Evolutionary conservation across 2,329 filamentous ascomycete species (phyloP), one percentile per base, ranked within the genome.

Genomic region (Myriosclerotinia duriaeana): DNA sequence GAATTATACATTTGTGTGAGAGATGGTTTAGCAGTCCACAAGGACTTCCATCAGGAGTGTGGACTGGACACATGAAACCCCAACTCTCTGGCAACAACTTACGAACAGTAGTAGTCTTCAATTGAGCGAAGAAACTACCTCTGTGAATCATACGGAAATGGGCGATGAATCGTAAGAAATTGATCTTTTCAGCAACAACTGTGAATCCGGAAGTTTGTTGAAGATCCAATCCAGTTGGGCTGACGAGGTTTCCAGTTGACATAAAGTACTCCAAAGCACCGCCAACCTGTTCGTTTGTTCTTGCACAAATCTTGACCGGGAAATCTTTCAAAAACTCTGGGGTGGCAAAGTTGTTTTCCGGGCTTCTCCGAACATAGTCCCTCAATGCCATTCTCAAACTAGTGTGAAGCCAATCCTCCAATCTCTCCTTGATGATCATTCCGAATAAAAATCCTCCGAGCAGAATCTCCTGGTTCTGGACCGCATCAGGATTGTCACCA

Each of bases 131-230:
- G 85, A 99, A 99, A 77, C 92, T 95, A 83, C 95, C 95, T 87
- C 95, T 88, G 81, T 99, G 95, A 67, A 99, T 92, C 93, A 97
- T 97, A 72, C 95, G 90, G 85, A 99, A 99, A 79, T 99, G 95
- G 78, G 92, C 95, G 80, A 99, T 96, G 81, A 98, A 99, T 74
- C 95, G 92, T 75, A 96, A 87, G 78, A 98, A 99, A 81, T 99
- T 99, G 77, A 99, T 94, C 84, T 98, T 98, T 78, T 99, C 95
- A 3, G 95, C 95, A 62, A 98, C 93, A 61, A 99, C 93, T 0
- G 92, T 96, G 78, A 96, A 99, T 69, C 95, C 95, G 15, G 94
- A 95, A 0, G 90, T 89, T 78, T 99, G 95, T 76, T 98, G 95
- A 74, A 97, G 79, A 83, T 99, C 95, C 52, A 99, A 84, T 71